phyloP scores from a whole-genome alignment of 257 asterid species.

The Scutellaria minor region DNA sequence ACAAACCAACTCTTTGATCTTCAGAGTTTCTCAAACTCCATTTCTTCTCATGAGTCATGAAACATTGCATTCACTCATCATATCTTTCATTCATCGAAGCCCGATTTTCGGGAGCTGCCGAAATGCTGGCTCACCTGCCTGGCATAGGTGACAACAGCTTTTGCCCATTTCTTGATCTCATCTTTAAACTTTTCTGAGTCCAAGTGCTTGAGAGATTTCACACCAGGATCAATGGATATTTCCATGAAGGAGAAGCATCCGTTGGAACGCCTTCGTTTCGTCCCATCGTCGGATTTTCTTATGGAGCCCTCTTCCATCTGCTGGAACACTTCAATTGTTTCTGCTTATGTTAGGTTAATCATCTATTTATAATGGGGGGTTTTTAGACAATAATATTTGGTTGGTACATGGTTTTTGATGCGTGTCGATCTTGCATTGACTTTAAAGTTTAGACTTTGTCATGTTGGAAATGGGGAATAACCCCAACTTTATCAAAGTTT shows the following conservation, averaged over 20 bases:
- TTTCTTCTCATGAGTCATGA: not conserved
- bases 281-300: constrained; percentile 32
- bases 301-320: constrained; percentile 43
- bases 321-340: not conserved
- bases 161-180: constrained; percentile 87
- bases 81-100: constrained; percentile 10
- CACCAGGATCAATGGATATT: constrained; percentile 65
- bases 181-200: constrained; percentile 76
- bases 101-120: constrained; percentile 46
- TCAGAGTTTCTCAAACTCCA: not conserved
- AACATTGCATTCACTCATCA: not conserved
- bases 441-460: constrained; percentile 32
- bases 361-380: constrained; percentile 23
- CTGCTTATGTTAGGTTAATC: not conserved
- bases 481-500: constrained; percentile 23
- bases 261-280: constrained; percentile 37
- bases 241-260: constrained; percentile 62
- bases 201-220: constrained; percentile 70
- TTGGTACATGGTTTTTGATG: constrained; percentile 25
- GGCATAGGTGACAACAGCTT: constrained; percentile 67
- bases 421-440: constrained; percentile 42
- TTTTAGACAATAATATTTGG: not conserved
- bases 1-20: not conserved
- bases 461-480: constrained; percentile 9
- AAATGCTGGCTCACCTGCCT: constrained; percentile 67